Conservation (phyloP, 2,329 filamentous ascomycete species). For the Dendryphion nanum region DNA sequence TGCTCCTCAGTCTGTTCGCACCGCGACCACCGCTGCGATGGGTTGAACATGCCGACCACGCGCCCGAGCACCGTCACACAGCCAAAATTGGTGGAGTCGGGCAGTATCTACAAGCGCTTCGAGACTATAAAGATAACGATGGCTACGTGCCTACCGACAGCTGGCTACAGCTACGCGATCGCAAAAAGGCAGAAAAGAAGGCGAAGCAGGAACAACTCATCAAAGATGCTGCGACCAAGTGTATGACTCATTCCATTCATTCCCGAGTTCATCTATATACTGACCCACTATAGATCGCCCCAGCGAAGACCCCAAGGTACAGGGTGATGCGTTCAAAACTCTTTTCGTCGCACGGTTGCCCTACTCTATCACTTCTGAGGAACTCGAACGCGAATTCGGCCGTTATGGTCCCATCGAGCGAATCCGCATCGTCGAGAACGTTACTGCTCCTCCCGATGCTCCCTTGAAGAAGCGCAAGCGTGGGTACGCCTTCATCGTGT, state of each 20-base stretch:
- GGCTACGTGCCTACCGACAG: conserved; percentile 82
- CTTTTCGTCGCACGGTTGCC: conserved; percentile 87
- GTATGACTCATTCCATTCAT: conserved; percentile 45
- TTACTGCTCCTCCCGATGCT: conserved; percentile 66
- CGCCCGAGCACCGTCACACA: conserved; percentile 79
- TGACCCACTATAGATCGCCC: conserved; percentile 65
- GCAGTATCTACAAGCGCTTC: conserved; percentile 69
- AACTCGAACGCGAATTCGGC: conserved; percentile 90
- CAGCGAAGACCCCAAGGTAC: conserved; percentile 78
- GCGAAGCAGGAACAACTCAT: conserved; percentile 62
- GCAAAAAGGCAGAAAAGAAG: conserved; percentile 78
- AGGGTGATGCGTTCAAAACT: conserved; percentile 93
- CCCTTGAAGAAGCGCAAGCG: conserved; percentile 63
- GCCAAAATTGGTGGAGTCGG: conserved; percentile 71
- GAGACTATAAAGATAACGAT: conserved; percentile 76
- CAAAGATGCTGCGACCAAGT: conserved; percentile 63
- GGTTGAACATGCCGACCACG: conserved; percentile 77
- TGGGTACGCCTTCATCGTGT: conserved; percentile 96
- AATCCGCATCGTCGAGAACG: conserved; percentile 86
- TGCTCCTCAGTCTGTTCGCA: conserved; percentile 90
- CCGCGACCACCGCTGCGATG: conserved; percentile 89
- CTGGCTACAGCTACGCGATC: conserved; percentile 85
- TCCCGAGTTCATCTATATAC: conserved; percentile 5
- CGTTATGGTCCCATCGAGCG: conserved; percentile 93
- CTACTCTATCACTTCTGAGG: conserved; percentile 84